Evolutionary conservation across 495 filamentous ascomycete species (phyloP).

Genomic region (Neurospora terricola): DNA sequence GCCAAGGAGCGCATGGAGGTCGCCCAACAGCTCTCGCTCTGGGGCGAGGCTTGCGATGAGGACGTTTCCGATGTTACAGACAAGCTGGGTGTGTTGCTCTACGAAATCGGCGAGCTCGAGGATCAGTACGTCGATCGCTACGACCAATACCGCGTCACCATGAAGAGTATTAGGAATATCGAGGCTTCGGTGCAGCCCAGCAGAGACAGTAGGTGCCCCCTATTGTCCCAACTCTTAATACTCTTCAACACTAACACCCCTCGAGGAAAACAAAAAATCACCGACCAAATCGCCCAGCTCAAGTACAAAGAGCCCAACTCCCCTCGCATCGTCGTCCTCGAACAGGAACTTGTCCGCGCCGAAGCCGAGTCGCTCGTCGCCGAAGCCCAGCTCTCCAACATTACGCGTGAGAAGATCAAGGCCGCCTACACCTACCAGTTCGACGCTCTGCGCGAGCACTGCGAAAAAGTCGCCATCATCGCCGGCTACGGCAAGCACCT

Average conservation of each 20-base stretch:
- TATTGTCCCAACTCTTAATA: background rate
- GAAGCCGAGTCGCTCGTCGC: slow-evolving; percentile 97
- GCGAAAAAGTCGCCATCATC: slow-evolving; percentile 96
- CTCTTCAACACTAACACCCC: slow-evolving; percentile 1
- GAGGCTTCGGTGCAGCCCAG: slow-evolving; percentile 97
- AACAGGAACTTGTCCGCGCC: slow-evolving; percentile 96
- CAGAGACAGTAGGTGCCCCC: slow-evolving; percentile 67
- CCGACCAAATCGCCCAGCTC: slow-evolving; percentile 94
- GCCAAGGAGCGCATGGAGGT: slow-evolving; percentile 96
- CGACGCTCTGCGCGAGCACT: slow-evolving; percentile 93
- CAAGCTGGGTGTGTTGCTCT: slow-evolving; percentile 94
- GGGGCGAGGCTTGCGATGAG: slow-evolving; percentile 93
- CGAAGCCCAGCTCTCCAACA: slow-evolving; percentile 96
- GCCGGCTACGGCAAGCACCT: slow-evolving; percentile 96
- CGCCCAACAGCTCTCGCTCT: slow-evolving; percentile 96
- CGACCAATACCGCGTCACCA: slow-evolving; percentile 97
- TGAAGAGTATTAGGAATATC: slow-evolving; percentile 98
- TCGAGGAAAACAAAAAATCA: slow-evolving; percentile 95
- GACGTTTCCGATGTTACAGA: slow-evolving; percentile 98
- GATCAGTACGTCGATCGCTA: slow-evolving; percentile 97
- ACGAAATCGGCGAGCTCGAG: slow-evolving; percentile 97
- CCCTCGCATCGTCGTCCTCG: slow-evolving; percentile 91
- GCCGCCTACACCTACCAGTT: slow-evolving; percentile 97
- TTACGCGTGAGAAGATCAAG: slow-evolving; percentile 98
- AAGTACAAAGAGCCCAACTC: slow-evolving; percentile 99